Evolutionary conservation across 73 alveolate genomes (phyloP).

Genomic region (Loxodes magnus): DNA sequence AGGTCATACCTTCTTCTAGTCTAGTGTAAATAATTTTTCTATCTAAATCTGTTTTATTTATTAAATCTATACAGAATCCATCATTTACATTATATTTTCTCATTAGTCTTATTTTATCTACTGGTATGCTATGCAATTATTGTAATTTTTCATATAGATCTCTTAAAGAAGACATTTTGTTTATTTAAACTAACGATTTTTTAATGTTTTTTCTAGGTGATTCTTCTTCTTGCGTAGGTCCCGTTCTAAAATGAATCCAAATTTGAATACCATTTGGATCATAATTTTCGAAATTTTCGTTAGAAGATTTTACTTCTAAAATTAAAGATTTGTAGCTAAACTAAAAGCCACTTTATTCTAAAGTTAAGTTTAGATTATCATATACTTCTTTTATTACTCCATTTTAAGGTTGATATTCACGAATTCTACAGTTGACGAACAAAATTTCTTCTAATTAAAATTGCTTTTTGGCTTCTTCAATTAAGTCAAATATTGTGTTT

Average conservation of each 20-base stretch:
- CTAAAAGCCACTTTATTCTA: not conserved
- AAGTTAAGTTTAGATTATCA: slow-evolving; percentile 4
- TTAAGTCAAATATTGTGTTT: not conserved
- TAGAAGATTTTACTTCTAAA: not conserved
- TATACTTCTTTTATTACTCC: not conserved
- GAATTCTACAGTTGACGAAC: slow-evolving; percentile 1
- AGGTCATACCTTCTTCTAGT: not conserved
- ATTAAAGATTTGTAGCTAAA: not conserved
- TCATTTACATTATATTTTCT: too few relatives aligned
- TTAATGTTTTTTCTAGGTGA: not conserved
- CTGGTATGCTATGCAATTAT: too few relatives aligned
- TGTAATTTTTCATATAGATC: too few relatives aligned
- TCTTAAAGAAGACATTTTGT: too few relatives aligned
- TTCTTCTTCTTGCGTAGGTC: not conserved
- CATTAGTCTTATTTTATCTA: too few relatives aligned
- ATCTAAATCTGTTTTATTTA: too few relatives aligned
- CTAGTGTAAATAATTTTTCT: not conserved
- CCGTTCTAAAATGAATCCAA: not conserved
- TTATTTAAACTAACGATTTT: not conserved
- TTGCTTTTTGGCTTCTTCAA: not conserved
- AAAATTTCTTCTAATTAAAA: not conserved
- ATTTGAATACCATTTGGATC: not conserved
- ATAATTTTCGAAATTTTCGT: not conserved
- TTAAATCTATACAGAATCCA: too few relatives aligned
- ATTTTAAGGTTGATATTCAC: not conserved